Base-by-base conservation (phyloP, 2,329 filamentous ascomycete genomes). In the Huntiella omanensis region DNA sequence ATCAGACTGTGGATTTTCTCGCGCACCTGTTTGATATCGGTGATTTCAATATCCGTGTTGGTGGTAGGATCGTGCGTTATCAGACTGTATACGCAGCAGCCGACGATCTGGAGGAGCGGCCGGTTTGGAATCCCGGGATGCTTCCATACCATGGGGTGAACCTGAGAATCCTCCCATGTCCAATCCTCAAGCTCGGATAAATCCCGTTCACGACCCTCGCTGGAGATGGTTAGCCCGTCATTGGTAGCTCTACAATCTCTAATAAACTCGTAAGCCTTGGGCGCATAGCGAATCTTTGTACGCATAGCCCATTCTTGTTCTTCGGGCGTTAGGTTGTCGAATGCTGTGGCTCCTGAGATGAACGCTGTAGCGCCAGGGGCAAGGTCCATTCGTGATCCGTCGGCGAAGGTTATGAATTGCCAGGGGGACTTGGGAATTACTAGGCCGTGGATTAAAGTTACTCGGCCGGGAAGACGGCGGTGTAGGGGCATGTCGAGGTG, bases 401-500 rank as follows among this genome's bases (percentile, higher is more conserved):
- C 44, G 8, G 45, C 48, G 6, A 49, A 49, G 13, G 35, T 37
- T 13, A 49, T 40, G 15, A 37, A 36, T 32, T 49, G 48, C n/a
- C 40, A 28, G 32, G 17, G 10, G 7, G 43, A 40, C 13, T 49
- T 39, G 10, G 48, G 48, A 13, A 49, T 49, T 13, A 46, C 33
- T 4, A 49, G 43, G 15, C 48, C 48, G 8, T 49, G 48, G 19
- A 49, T 49, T 13, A 49, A 19, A 15, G 48, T 49, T 15, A 49
- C 48, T 28, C 48, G 48, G 40, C 48, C 48, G 3, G 48, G 48
- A 13, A 49, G 40, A 12, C 43, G 48, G 13, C 44, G 43, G 40
- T 49, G 48, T 3, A 49, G 17, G 7, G 48, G 48, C 48, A 49
- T 49, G 13, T 49, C 48, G 43, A 49, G 46, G 17, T 49, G 48